Base-by-base conservation (phyloP, 2,329 filamentous ascomycete genomes). In the Sarocladium oryzae region DNA sequence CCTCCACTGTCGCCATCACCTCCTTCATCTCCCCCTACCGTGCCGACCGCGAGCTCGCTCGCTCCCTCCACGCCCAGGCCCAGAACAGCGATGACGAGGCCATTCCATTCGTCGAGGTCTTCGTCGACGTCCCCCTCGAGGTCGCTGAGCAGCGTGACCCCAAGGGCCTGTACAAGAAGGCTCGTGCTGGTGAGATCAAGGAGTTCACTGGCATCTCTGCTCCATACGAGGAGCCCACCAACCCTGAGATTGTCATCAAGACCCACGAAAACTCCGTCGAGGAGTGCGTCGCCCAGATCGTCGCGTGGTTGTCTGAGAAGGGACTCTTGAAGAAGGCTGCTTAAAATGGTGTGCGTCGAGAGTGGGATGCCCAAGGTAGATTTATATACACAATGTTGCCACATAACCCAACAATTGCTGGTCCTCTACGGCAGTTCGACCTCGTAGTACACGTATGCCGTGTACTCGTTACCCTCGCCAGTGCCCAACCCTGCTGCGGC, bases 161-260 rank as follows among this genome's bases (percentile, higher is more conserved):
- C 46, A 99, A 99, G 82, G 93, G 92, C 4, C 74, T 97, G 54
- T 99, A 99, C 75, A 96, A 96, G 79, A 96, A 96, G 81, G 93
- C 93, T 11, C 78, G 92, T 40, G 85, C 88, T 49, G 93, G 93
- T 40, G 84, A 95, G 69, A 97, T 97, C 71, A 93, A 95, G 71
- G 89, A 97, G 60, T 99, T 99, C 67, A 99, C 93, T 1, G 93
- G 93, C 52, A 89, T 97, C 63, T 91, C 86, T 58, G 90, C 92
- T 26, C 93, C 93, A 2, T 99, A 99, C 67, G 93, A 99, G 79
- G 88, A 83, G 55, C 93, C 93, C 4, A 75, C 85, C 66, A 82
- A 83, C 53, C 81, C 93, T 1, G 93, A 99, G 76, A 87, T 99
- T 59, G 85, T 86, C 59, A 88, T 99, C 65, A 79, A 82, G 71